Evolutionary conservation across 768 basidiomycete species (phyloP).

Genomic region (Leucogyrophana mollusca): DNA sequence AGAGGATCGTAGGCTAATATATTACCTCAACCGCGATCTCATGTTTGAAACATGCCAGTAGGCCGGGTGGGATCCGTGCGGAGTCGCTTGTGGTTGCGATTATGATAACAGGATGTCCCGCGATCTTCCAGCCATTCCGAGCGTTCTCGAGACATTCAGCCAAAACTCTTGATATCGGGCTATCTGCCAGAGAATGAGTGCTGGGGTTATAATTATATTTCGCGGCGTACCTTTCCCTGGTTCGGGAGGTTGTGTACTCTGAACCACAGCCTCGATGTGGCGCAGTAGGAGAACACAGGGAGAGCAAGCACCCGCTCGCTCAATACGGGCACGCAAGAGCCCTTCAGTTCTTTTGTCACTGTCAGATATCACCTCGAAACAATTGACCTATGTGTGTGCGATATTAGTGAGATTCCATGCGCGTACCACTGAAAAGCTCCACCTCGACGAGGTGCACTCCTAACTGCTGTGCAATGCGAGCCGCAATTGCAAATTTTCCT

Average conservation of each 20-base stretch:
- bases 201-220: background rate
- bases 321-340: slow-evolving; percentile 67
- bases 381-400: slow-evolving; percentile 62
- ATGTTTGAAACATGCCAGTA: slow-evolving; percentile 82
- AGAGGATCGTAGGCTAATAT: background rate
- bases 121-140: slow-evolving; percentile 52
- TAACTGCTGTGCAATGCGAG: slow-evolving; percentile 53
- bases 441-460: slow-evolving; percentile 85
- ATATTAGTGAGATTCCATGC: background rate
- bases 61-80: slow-evolving; percentile 57
- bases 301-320: slow-evolving; percentile 72
- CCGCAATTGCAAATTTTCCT: slow-evolving; percentile 74
- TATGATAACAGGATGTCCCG: slow-evolving; percentile 72
- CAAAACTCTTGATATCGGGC: slow-evolving; percentile 53
- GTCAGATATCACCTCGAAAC: slow-evolving; percentile 81
- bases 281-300: slow-evolving; percentile 84
- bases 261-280: slow-evolving; percentile 76
- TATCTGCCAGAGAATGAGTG: slow-evolving; percentile 40
- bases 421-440: slow-evolving; percentile 2
- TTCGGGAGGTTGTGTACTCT: slow-evolving; percentile 63
- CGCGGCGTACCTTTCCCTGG: slow-evolving; percentile 57
- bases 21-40: slow-evolving; percentile 73
- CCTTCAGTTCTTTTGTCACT: slow-evolving; percentile 74
- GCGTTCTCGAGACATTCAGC: slow-evolving; percentile 63
- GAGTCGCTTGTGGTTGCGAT: slow-evolving; percentile 71